Conservation (phyloP, 1,284 basidiomycete genomes). For the Puccinia polysora region DNA sequence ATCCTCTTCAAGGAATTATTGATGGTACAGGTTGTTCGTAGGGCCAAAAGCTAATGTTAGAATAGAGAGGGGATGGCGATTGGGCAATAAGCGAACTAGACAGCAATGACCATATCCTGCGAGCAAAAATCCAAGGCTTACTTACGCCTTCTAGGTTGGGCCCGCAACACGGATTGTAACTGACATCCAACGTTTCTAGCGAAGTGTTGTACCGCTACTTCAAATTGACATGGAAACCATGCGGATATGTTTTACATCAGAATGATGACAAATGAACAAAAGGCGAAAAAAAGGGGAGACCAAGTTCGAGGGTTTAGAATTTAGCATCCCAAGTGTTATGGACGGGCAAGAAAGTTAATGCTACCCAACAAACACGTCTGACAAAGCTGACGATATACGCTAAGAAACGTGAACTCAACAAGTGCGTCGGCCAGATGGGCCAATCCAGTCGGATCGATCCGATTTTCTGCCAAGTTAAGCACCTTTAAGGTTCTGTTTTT, state of each 20-base stretch:
- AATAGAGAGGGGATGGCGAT: constrained; percentile 37
- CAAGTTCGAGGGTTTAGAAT: not conserved
- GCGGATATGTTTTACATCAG: not conserved
- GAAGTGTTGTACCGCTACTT: constrained; percentile 85
- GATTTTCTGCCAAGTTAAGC: constrained; percentile 88
- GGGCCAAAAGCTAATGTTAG: constrained; percentile 66
- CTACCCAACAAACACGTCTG: not conserved
- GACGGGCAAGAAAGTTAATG: not conserved
- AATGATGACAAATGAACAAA: constrained; percentile 24
- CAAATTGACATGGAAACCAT: not conserved
- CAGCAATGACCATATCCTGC: not conserved
- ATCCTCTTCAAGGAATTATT: constrained; percentile 87
- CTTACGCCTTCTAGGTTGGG: constrained; percentile 77
- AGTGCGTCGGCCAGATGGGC: constrained; percentile 80
- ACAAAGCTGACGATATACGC: not conserved
- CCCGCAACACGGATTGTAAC: constrained; percentile 86
- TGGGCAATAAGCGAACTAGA: not conserved
- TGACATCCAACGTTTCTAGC: constrained; percentile 87
- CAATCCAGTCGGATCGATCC: constrained; percentile 75
- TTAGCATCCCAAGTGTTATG: not conserved
- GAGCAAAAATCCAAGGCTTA: constrained; percentile 43
- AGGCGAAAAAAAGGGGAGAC: not conserved
- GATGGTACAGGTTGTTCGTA: constrained; percentile 85
- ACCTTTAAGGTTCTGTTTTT: constrained; percentile 91
- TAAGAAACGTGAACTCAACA: constrained; percentile 56